Conservation (phyloP, 1,284 basidiomycete species). For the Ganoderma lucidum region DNA sequence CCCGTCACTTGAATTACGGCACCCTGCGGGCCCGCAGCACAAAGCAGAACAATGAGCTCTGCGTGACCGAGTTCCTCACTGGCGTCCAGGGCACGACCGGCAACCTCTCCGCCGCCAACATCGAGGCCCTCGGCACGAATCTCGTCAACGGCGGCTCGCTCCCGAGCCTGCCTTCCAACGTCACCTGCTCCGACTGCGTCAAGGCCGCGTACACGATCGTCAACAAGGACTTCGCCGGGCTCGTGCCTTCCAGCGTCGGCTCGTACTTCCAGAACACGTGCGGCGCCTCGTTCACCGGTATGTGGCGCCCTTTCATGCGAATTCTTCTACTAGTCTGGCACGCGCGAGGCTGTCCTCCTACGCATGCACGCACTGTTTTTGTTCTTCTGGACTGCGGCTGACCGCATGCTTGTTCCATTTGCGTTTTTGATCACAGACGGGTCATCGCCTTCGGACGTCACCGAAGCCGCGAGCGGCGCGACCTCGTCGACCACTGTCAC, state of each 20-base stretch:
- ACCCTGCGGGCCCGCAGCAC: slow-evolving; percentile 40
- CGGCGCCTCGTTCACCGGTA: slow-evolving; percentile 60
- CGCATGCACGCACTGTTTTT: not conserved
- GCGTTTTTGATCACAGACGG: slow-evolving; percentile 13
- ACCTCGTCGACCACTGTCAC: slow-evolving; percentile 27
- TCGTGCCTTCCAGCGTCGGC: slow-evolving; percentile 40
- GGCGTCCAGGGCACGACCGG: slow-evolving; percentile 54
- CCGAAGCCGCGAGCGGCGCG: not conserved
- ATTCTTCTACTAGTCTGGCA: not conserved
- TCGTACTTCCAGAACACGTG: slow-evolving; percentile 51
- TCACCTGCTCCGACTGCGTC: slow-evolving; percentile 62
- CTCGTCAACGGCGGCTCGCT: slow-evolving; percentile 31
- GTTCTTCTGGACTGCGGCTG: not conserved
- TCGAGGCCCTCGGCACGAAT: slow-evolving; percentile 37
- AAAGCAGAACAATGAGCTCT: slow-evolving; percentile 53
- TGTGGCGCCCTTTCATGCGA: slow-evolving; percentile 28
- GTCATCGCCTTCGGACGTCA: slow-evolving; percentile 6
- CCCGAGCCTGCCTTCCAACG: slow-evolving; percentile 48
- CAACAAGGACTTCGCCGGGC: slow-evolving; percentile 46
- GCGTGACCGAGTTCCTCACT: slow-evolving; percentile 57
- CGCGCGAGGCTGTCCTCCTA: not conserved
- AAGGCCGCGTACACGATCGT: slow-evolving; percentile 61
- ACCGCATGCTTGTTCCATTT: slow-evolving; percentile 1
- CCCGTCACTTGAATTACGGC: slow-evolving; percentile 3
- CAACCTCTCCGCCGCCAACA: slow-evolving; percentile 42